Percentiles rank a stretch among this genome's conserved stretches.
Evolutionary conservation across 1,284 basidiomycete genomes (phyloP).

Genomic region (Phylloboletellus chloephorus): DNA sequence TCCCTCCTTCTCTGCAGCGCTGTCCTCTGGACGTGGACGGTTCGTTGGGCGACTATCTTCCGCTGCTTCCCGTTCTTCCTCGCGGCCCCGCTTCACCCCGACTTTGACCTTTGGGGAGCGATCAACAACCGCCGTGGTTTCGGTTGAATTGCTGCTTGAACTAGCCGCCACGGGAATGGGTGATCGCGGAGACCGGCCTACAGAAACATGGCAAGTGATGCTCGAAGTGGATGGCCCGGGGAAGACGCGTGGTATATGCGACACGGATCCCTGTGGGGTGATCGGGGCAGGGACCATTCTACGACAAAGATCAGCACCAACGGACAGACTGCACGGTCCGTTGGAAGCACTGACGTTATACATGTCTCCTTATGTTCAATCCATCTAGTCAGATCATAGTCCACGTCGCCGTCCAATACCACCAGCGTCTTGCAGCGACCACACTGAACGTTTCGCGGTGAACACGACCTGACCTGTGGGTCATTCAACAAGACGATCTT

Average conservation of each 20-base stretch:
- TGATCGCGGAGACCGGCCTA: conserved; percentile 19
- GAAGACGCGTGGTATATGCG: conserved; percentile 12
- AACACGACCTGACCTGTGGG: conserved; percentile 46
- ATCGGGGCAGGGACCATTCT: conserved; percentile 20
- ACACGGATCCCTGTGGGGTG: conserved; percentile 19
- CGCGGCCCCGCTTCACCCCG: conserved; percentile 47
- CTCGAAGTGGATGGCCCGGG: conserved; percentile 21
- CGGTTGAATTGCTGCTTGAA: conserved; percentile 37
- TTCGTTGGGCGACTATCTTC: conserved; percentile 41
- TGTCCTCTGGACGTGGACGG: conserved; percentile 47
- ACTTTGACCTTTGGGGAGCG: conserved; percentile 17
- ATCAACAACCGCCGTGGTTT: conserved; percentile 38
- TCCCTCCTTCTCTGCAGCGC: conserved; percentile 38
- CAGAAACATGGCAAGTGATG: conserved; percentile 14
- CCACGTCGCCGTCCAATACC: conserved; percentile 40
- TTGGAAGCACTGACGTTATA: conserved; percentile 35
- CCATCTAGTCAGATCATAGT: conserved; percentile 57
- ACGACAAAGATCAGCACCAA: conserved; percentile 9
- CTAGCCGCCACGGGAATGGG: conserved; percentile 31
- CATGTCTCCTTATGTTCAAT: conserved; percentile 52
- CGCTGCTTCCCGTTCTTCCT: conserved; percentile 31
- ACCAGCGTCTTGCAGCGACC: conserved; percentile 43
- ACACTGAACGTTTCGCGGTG: conserved; percentile 44
- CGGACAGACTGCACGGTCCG: conserved; percentile 4
- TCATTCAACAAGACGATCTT: conserved; percentile 59